Percentiles rank a stretch among this genome's conserved stretches.
These are phyloP conservation scores for Fusarium xylarioides DNA, from an alignment of 2,329 filamentous ascomycete genomes.

Conservation along the genomic window DNA sequence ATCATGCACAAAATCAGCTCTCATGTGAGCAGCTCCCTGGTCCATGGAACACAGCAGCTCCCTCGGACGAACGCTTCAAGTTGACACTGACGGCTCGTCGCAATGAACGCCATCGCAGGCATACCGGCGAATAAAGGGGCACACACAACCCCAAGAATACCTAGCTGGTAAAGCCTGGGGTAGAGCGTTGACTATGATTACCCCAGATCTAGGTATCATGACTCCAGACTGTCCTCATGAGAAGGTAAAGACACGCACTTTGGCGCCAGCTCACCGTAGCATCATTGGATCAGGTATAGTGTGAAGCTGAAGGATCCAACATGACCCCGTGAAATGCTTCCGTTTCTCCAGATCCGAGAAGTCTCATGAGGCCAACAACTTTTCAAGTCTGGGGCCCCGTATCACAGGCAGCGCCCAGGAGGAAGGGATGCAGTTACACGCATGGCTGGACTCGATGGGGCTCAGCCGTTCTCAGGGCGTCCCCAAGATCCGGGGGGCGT, in stretches of 20 bases:
- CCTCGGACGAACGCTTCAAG: conserved; percentile 17
- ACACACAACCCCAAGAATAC: conserved; percentile 10
- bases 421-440: conserved; percentile 32
- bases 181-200: conserved; percentile 3
- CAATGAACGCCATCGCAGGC: conserved; percentile 5
- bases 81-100: conserved; percentile 7
- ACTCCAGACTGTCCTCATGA: conserved; percentile 10
- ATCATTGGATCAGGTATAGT: conserved; percentile 7
- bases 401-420: conserved; percentile 35
- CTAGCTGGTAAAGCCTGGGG: conserved; percentile 9
- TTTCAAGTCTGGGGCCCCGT: conserved; percentile 38
- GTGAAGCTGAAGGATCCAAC: neutral
- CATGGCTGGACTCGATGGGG: neutral
- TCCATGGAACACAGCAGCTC: conserved; percentile 16
- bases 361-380: conserved; percentile 24
- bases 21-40: conserved; percentile 22
- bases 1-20: conserved; percentile 6
- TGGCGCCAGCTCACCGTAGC: neutral
- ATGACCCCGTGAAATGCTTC: conserved; percentile 9
- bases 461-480: conserved; percentile 19
- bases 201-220: conserved; percentile 22
- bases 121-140: conserved; percentile 17
- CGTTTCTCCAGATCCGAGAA: conserved; percentile 19
- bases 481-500: conserved; percentile 18
- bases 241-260: conserved; percentile 14